Base-by-base conservation (phyloP, 352 stramenopile species). In the Pythium sukuiense region DNA sequence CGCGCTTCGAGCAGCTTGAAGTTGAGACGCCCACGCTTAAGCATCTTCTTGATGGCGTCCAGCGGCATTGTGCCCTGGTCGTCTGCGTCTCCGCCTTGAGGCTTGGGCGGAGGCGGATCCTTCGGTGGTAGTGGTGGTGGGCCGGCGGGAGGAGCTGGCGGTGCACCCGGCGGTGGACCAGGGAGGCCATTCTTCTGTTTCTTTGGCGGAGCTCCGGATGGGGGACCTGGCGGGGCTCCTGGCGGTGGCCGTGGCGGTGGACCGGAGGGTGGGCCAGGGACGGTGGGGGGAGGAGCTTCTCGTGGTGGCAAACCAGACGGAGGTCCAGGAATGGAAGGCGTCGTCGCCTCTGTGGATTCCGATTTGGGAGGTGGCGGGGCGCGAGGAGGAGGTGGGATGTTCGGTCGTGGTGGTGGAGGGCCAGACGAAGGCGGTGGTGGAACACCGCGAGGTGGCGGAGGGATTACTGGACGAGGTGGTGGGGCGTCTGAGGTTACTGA, bases 1-100 rank as follows among this genome's bases (percentile, higher is more conserved):
- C 76, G 80, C 2, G 78, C 83, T 61, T 95, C 86, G 24, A 96
- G 53, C 27, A 93, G 57, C 56, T 81, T 89, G 37, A 96, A 83
- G 33, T 76, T 87, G 29, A 96, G 67, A 9, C 84, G 79, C 7
- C 86, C 86, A 6, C 82, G 77, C 20, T 81, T 79, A 8, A 96
- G 63, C n/a, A 92, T 57, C 48, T 79, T 84, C 54, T 80, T 63
- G 30, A 87, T 75, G 18, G 54, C 60, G 1, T 69, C 59, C 9
- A 67, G 54, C 45, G 61, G 20, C n/a, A 61, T 39, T 11, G 56
- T 18, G 2, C 24, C 46, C 24, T 14, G 41, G 6, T 33, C n/a
- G 1, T 70, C 45, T n/a, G 12, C 7, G 8, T 61, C 55, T 4
- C 11, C 45, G 9, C 32, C 16, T 24, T 35, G 54, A 11, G 26